Conservation (phyloP, 2,329 filamentous ascomycete genomes). For the Trichocomaceae sp. region DNA sequence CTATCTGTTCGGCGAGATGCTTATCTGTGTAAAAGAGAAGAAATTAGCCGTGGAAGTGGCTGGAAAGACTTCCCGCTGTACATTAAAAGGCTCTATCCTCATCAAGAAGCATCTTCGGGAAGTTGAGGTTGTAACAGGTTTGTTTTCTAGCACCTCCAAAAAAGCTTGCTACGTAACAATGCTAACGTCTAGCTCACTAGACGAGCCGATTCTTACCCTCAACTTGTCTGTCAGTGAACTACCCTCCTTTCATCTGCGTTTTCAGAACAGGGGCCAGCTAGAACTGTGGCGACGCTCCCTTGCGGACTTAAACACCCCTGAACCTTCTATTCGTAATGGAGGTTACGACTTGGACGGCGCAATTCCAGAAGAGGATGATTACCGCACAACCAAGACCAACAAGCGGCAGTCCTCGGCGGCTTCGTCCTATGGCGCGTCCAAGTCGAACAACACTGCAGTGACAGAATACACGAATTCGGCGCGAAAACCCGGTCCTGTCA, state of each 20-base stretch:
- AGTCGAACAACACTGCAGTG: conserved; percentile 78
- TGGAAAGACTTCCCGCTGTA: conserved; percentile 68
- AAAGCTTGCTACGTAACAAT: neutral
- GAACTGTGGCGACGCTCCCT: conserved; percentile 88
- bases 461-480: conserved; percentile 83
- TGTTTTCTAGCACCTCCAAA: neutral
- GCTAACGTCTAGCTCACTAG: conserved; percentile 29
- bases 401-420: conserved; percentile 72
- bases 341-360: conserved; percentile 76
- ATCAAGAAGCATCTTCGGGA: conserved; percentile 97
- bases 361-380: conserved; percentile 84
- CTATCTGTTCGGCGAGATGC: conserved; percentile 96
- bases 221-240: conserved; percentile 87
- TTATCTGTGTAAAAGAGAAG: conserved; percentile 99
- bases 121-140: conserved; percentile 59
- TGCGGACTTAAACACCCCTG: conserved; percentile 70
- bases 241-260: conserved; percentile 88
- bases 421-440: conserved; percentile 72
- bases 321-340: conserved; percentile 55
- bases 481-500: conserved; percentile 37
- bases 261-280: conserved; percentile 69
- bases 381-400: conserved; percentile 50
- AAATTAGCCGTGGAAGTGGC: conserved; percentile 52
- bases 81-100: conserved; percentile 91
- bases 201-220: conserved; percentile 79